A percentile compares a stretch with the other conserved stretches of the same genome.
Evolutionary conservation across 1,139 yeast genomes (phyloP).

Genomic region (Debaryomyces psychrophilus): DNA sequence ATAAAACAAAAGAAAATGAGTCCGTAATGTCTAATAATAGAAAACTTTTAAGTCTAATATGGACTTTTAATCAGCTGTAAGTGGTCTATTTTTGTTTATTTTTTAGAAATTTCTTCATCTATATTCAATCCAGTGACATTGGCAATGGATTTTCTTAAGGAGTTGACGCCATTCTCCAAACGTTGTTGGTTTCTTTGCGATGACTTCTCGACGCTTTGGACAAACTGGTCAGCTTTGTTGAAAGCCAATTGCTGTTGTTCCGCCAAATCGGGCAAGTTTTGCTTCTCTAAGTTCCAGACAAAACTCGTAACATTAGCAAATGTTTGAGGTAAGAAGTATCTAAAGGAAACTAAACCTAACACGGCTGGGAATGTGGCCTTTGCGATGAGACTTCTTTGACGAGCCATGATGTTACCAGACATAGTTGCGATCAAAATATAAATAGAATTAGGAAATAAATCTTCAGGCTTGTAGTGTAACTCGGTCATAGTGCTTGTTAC

Average conservation of each 20-base stretch:
- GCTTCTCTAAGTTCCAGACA: slow-evolving; percentile 67
- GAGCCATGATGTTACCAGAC: slow-evolving; percentile 79
- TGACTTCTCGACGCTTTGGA: slow-evolving; percentile 43
- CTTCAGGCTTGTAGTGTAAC: slow-evolving; percentile 73
- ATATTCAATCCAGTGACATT: slow-evolving; percentile 69
- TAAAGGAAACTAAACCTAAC: slow-evolving; percentile 72
- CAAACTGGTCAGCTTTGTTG: slow-evolving; percentile 49
- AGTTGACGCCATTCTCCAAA: slow-evolving; percentile 42
- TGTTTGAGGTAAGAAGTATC: slow-evolving; percentile 77
- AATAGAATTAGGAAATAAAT: slow-evolving; percentile 72
- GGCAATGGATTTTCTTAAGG: slow-evolving; percentile 53
- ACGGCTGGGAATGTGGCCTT: slow-evolving; percentile 64
- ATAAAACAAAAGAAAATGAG: neutral
- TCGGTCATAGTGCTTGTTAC: slow-evolving; percentile 69
- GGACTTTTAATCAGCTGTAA: neutral
- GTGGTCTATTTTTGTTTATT: slow-evolving; percentile 18
- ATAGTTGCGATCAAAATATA: slow-evolving; percentile 76
- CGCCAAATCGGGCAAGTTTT: slow-evolving; percentile 67
- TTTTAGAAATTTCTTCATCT: slow-evolving; percentile 63
- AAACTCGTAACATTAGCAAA: slow-evolving; percentile 64
- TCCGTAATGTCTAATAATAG: neutral
- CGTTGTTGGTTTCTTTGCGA: slow-evolving; percentile 42
- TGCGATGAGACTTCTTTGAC: slow-evolving; percentile 65
- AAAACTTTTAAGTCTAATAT: neutral
- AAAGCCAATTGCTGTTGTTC: slow-evolving; percentile 59